A percentile compares a stretch with the other conserved stretches of the same genome.
Evolutionary conservation across 768 basidiomycete genomes (phyloP).

Genomic region (Pulveroboletus frians): DNA sequence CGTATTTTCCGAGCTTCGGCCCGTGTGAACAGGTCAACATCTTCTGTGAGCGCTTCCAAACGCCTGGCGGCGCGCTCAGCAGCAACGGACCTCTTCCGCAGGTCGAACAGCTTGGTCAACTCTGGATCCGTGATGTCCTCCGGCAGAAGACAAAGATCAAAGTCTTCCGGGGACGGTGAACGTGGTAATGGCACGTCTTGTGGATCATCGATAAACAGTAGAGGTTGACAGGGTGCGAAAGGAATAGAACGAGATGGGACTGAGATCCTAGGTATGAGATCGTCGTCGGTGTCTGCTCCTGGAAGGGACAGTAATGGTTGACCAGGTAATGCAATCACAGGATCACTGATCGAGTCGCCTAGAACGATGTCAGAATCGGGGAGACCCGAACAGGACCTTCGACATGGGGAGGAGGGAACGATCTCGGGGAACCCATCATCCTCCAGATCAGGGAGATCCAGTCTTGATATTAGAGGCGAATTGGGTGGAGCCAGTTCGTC

Average conservation of each 20-base stretch:
- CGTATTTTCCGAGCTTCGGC: slow-evolving; percentile 41
- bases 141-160: slow-evolving; percentile 33
- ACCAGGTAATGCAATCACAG: slow-evolving; percentile 14
- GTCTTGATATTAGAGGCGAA: slow-evolving; percentile 30
- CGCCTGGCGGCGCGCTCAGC: slow-evolving; percentile 31
- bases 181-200: slow-evolving; percentile 36
- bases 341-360: slow-evolving; percentile 15
- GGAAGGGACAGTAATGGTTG: slow-evolving; percentile 35
- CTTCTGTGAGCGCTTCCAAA: slow-evolving; percentile 30
- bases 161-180: slow-evolving; percentile 41
- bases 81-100: slow-evolving; percentile 35
- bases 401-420: slow-evolving; percentile 26
- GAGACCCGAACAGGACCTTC: slow-evolving; percentile 24
- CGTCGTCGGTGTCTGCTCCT: slow-evolving; percentile 40
- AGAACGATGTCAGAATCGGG: slow-evolving; percentile 29
- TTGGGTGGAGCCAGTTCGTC: slow-evolving; percentile 20
- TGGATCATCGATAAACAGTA: slow-evolving; percentile 42
- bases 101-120: slow-evolving; percentile 35
- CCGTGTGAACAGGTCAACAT: slow-evolving; percentile 35
- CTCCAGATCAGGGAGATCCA: slow-evolving; percentile 31
- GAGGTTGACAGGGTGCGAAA: slow-evolving; percentile 19
- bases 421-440: slow-evolving; percentile 20
- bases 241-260: slow-evolving; percentile 7
- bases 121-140: slow-evolving; percentile 36
- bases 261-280: slow-evolving; percentile 32